Conservation (phyloP, 371 early-diverging fungal genomes). For the Blakeslea trispora region DNA sequence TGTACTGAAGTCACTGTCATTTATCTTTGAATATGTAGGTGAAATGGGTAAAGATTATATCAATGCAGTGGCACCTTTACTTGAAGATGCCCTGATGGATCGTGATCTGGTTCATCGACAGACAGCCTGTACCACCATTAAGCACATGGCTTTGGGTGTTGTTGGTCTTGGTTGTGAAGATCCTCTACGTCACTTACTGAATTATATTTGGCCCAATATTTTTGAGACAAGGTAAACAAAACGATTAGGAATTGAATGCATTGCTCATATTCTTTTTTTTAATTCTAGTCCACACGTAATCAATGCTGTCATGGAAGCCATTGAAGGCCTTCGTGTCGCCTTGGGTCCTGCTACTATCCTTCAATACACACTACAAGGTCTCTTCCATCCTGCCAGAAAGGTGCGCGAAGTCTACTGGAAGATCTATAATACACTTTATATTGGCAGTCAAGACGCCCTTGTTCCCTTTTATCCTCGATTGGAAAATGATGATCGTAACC, state of each 20-base stretch:
- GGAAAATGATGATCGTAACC: slow-evolving; percentile 78
- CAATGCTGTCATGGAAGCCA: slow-evolving; percentile 95
- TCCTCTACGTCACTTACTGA: slow-evolving; percentile 90
- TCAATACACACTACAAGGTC: slow-evolving; percentile 90
- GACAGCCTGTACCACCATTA: slow-evolving; percentile 94
- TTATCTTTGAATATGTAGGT: slow-evolving; percentile 97
- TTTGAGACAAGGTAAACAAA: slow-evolving; percentile 79
- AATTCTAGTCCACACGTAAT: slow-evolving; percentile 85
- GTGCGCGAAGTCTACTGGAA: slow-evolving; percentile 98
- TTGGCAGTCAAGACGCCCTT: slow-evolving; percentile 90
- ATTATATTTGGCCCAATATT: slow-evolving; percentile 97
- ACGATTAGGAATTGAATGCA: not conserved
- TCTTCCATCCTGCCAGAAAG: slow-evolving; percentile 97
- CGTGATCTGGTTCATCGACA: slow-evolving; percentile 97
- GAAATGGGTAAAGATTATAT: slow-evolving; percentile 96
- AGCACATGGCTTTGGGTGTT: slow-evolving; percentile 91
- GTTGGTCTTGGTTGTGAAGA: slow-evolving; percentile 94
- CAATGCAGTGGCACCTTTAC: slow-evolving; percentile 91
- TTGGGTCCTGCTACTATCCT: slow-evolving; percentile 86
- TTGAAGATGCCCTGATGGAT: slow-evolving; percentile 98
- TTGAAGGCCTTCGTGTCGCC: slow-evolving; percentile 92
- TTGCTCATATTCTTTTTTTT: slow-evolving; percentile 11
- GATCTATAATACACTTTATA: slow-evolving; percentile 94
- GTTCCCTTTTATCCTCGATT: slow-evolving; percentile 91
- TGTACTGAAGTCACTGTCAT: slow-evolving; percentile 92